Evolutionary conservation across 768 basidiomycete species (phyloP), one percentile per base, ranked within the genome.

Genomic region (Suillus cothurnatus): DNA sequence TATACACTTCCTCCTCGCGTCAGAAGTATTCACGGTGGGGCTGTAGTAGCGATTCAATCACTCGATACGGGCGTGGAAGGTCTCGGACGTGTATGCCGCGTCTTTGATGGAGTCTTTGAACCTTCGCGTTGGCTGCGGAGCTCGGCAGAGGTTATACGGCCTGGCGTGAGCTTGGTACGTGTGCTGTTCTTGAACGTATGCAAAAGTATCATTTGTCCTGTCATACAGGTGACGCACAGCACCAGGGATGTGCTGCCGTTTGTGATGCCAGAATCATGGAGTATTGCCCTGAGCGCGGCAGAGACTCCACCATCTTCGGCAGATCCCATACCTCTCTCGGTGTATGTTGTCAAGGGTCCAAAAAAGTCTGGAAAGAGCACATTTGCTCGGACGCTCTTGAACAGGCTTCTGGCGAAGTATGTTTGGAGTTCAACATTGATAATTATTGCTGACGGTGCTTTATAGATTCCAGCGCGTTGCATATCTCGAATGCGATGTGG

Each of bases 281-380:
- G 75, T 1, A 61, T 64, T 21, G 77, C 77, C 1, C 61, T 82
- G 28, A 50, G 52, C 28, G 67, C 56, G 3, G 43, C 64, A n/a
- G 57, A 53, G 32, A 34, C 62, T 41, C n/a, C 39, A 2, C 45
- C 60, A 31, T 32, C 38, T 11, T n/a, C 36, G n/a, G 61, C 41
- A 8, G 71, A 61, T 63, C 70, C 53, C 64, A 76, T 26, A 15
- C 64, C 65, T 3, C 73, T 77, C 0, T 73, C 78, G 0, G 77
- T 90, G 0, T 88, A 82, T 66, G 72, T 97, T 2, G 83, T 99
- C 26, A 93, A 89, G 71, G 97, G 97, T 1, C 85, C 92, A 1
- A 96, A 93, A 76, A 89, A 92, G 59, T 84, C 87, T 9, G 96
- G 97, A 0, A 99, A 99, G 76, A 97, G 94, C 66, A 94, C 93